Evolutionary conservation across 345 rosid species (phyloP).

Genomic region (Eucalyptus paniculata): DNA sequence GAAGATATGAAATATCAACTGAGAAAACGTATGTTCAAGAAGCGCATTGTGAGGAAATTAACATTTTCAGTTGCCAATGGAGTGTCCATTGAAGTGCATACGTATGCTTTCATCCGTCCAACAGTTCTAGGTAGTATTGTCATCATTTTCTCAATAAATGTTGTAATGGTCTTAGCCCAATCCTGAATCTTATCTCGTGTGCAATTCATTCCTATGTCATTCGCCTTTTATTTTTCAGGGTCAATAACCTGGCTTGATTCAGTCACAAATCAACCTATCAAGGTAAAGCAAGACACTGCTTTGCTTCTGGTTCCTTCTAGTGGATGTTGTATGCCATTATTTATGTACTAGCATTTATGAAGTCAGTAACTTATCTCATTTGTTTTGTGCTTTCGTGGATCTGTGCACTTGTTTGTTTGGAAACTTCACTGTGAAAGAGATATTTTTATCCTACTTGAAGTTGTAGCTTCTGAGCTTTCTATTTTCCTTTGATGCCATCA

Average conservation of each 20-base stretch:
- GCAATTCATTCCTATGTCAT: neutral
- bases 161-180: neutral
- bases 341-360: neutral
- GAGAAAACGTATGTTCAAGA: conserved; percentile 71
- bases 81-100: conserved; percentile 65
- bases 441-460: neutral
- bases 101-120: conserved; percentile 82
- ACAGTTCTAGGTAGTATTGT: conserved; percentile 46
- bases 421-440: neutral
- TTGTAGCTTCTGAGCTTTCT: neutral
- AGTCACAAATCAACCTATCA: conserved; percentile 75
- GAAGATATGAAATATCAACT: conserved; percentile 88
- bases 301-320: neutral
- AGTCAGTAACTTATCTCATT: neutral
- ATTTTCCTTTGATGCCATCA: neutral
- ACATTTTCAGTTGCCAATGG: conserved; percentile 42
- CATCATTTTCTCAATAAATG: neutral
- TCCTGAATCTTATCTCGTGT: neutral
- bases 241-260: conserved; percentile 91
- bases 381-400: neutral
- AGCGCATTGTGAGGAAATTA: conserved; percentile 63
- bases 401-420: neutral
- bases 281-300: conserved; percentile 26
- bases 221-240: conserved; percentile 11
- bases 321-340: neutral